A percentile compares a stretch with the other conserved stretches of the same genome.
Evolutionary conservation across 2,329 filamentous ascomycete species (phyloP).

Genomic region (Gyromitra esculenta): DNA sequence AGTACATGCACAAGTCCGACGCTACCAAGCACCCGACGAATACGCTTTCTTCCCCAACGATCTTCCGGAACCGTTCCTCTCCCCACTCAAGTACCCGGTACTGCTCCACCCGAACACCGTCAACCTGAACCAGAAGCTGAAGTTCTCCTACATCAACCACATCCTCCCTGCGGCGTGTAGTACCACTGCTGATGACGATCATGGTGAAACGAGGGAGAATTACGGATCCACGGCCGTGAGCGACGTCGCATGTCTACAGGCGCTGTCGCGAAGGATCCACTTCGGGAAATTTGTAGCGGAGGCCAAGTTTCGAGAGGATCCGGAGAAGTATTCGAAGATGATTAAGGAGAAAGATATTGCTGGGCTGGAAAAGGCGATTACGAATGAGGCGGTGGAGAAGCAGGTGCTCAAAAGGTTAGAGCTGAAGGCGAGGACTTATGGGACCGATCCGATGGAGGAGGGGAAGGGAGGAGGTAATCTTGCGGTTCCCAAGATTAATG

Average conservation of each 20-base stretch:
- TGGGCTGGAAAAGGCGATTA: slow-evolving; percentile 89
- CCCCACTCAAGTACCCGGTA: slow-evolving; percentile 84
- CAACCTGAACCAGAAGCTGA: slow-evolving; percentile 88
- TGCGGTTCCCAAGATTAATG: slow-evolving; percentile 76
- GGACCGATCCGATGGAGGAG: slow-evolving; percentile 80
- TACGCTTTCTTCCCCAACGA: slow-evolving; percentile 93
- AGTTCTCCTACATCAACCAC: slow-evolving; percentile 80
- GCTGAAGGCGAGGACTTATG: slow-evolving; percentile 92
- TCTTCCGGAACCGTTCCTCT: slow-evolving; percentile 82
- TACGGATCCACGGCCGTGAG: slow-evolving; percentile 92
- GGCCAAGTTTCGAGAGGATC: slow-evolving; percentile 87
- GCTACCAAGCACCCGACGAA: slow-evolving; percentile 95
- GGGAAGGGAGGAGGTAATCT: slow-evolving; percentile 74
- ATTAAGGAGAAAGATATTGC: slow-evolving; percentile 82
- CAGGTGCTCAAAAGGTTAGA: slow-evolving; percentile 87
- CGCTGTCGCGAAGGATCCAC: slow-evolving; percentile 88
- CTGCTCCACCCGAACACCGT: slow-evolving; percentile 90
- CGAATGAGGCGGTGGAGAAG: slow-evolving; percentile 85
- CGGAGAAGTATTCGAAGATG: slow-evolving; percentile 79
- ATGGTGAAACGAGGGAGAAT: slow-evolving; percentile 88
- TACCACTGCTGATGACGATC: slow-evolving; percentile 71
- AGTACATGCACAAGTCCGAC: slow-evolving; percentile 89
- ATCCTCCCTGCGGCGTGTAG: slow-evolving; percentile 86
- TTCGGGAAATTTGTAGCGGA: slow-evolving; percentile 99
- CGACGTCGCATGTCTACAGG: slow-evolving; percentile 89